phyloP scores from a whole-genome alignment of 75 land plant genomes.

The Pinus tabuliformis region DNA sequence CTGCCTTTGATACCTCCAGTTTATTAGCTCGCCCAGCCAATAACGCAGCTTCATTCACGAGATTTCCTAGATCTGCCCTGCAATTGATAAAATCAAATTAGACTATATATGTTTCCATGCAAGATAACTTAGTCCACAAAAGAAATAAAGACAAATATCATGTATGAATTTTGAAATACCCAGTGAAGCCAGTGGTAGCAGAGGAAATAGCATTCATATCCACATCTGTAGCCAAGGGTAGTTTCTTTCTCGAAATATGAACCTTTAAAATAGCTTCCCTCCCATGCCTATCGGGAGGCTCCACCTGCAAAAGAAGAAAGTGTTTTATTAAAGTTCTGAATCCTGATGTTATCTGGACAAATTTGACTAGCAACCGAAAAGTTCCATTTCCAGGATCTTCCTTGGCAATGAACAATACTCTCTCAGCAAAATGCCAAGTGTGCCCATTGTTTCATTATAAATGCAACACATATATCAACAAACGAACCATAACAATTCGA shows the following conservation, averaged over 20 bases:
- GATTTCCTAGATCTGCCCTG: slow-evolving; percentile 99
- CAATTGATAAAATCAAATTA: slow-evolving; percentile 11
- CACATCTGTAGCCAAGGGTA: slow-evolving; percentile 81
- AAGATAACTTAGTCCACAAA: slow-evolving; percentile 9
- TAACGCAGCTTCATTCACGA: slow-evolving; percentile 98
- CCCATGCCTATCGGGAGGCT: slow-evolving; percentile 90
- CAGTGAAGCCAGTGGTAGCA: slow-evolving; percentile 97
- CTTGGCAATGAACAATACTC: neutral
- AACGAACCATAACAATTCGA: slow-evolving; percentile 83
- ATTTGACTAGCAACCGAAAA: neutral
- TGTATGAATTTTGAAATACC: slow-evolving; percentile 36
- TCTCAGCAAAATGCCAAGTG: neutral
- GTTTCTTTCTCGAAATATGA: slow-evolving; percentile 82
- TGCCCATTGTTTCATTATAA: neutral
- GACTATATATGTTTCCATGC: neutral
- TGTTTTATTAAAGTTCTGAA: neutral
- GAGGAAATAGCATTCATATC: slow-evolving; percentile 76
- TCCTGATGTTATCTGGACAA: neutral
- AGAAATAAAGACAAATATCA: neutral
- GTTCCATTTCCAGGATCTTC: neutral
- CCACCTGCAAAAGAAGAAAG: slow-evolving; percentile 57
- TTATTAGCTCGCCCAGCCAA: slow-evolving; percentile 90
- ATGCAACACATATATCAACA: slow-evolving; percentile 1
- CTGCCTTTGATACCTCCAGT: slow-evolving; percentile 73
- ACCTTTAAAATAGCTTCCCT: slow-evolving; percentile 91